Evolutionary conservation across 495 filamentous ascomycete species (phyloP), one percentile per base, ranked within the genome.

Genomic region (Geopyxis carbonaria): DNA sequence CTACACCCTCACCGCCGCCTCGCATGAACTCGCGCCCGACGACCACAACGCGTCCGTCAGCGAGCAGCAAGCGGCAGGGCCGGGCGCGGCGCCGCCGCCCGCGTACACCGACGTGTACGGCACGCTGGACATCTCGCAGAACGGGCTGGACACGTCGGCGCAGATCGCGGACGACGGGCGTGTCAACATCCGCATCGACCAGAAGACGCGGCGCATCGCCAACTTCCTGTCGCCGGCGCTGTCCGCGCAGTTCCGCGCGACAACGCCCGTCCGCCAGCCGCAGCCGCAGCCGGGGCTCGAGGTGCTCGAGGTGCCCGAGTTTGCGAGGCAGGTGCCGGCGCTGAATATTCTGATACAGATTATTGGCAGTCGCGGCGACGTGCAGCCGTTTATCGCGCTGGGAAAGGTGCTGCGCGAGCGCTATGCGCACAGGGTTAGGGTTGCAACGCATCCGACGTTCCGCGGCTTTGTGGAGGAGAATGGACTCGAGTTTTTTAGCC

Each of bases 261-360:
- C 36, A 27, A 40, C 31, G 13, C 38, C 40, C 9, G 31, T 42
- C 15, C 22, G 24, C 21, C 15, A 24, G 20, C 66, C 69, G 24
- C 66, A 70, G 6, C 60, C 68, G 35, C 76, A 78, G 50, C n/a
- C n/a, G n/a, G n/a, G n/a, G n/a, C 67, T 78, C 35, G 76, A 76
- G 11, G 62, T 68, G 4, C 62, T 8, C 73, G 72, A 6, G 66
- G 48, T 58, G 9, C 71, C 76, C 1, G 64, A 54, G 16, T 53
- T 53, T 28, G 50, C 50, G 6, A 45, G 31, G 19, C 14, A 43
- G 29, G 42, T 49, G 40, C 70, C 13, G 44, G 56, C 16, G 11
- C 51, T 85, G 9, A 84, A 81, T 48, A 74, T 85, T 18, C 72
- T 83, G 1, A 70, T 85, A 22, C 80, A 81, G 62, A 79, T 85